Conservation (phyloP, 2,329 filamentous ascomycete species). For the Colletotrichum liriopes region DNA sequence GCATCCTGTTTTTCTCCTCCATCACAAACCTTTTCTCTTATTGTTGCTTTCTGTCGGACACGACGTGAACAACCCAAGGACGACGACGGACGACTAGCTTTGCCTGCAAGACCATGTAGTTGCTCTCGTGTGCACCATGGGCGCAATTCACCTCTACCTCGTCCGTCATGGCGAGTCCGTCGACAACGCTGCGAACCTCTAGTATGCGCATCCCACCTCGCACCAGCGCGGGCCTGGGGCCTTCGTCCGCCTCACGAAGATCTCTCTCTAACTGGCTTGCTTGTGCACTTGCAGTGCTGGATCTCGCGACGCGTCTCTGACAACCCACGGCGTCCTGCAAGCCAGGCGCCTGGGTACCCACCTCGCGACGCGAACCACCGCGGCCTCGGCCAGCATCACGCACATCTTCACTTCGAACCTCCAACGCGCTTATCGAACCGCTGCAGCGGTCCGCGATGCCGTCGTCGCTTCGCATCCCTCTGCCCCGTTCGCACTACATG, state of each 20-base stretch:
- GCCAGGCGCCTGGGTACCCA: conserved; percentile 79
- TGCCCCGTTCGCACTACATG: background rate
- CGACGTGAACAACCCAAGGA: conserved; percentile 9
- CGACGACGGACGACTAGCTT: background rate
- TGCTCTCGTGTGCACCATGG: conserved; percentile 29
- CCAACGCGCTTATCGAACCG: conserved; percentile 80
- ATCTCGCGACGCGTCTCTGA: conserved; percentile 84
- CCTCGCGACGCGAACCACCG: conserved; percentile 59
- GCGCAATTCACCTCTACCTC: conserved; percentile 70
- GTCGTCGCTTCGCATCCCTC: conserved; percentile 55
- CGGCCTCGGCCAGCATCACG: conserved; percentile 59
- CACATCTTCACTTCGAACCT: conserved; percentile 85
- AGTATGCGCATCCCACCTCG: conserved; percentile 63
- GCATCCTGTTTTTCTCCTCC: background rate
- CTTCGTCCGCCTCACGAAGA: conserved; percentile 4
- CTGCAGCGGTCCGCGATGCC: conserved; percentile 74
- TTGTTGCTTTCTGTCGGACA: background rate
- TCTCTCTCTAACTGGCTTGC: conserved; percentile 47
- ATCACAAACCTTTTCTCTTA: background rate
- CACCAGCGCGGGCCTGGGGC: conserved; percentile 13
- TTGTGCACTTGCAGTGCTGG: conserved; percentile 71
- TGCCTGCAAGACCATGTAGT: conserved; percentile 24
- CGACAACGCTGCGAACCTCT: conserved; percentile 86
- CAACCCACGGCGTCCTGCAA: conserved; percentile 86
- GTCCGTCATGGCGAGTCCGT: conserved; percentile 92